These are phyloP conservation scores for Daldinia decipiens DNA, from an alignment of 495 filamentous ascomycete genomes.

Conservation along the genomic window DNA sequence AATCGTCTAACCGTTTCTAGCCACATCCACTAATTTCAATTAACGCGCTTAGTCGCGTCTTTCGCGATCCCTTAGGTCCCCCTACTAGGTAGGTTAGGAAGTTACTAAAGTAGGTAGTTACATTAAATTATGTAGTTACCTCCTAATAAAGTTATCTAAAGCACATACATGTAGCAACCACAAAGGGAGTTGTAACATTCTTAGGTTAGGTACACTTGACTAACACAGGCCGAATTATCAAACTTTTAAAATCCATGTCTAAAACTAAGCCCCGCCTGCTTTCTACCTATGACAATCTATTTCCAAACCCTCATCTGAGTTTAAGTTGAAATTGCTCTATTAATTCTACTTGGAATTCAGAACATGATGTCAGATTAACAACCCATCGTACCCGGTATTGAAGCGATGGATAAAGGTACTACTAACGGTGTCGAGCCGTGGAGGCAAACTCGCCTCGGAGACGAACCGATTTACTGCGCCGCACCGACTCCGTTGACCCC, in stretches of 20 bases:
- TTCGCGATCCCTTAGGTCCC: conserved; percentile 2
- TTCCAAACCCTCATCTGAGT: not conserved
- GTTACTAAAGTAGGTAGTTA: not conserved
- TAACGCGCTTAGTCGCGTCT: conserved; percentile 40
- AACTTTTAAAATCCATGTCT: not conserved
- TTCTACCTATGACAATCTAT: not conserved
- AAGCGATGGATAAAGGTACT: conserved; percentile 29
- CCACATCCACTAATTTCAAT: conserved; percentile 33
- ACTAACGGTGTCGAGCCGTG: conserved; percentile 14
- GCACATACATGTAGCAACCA: not conserved
- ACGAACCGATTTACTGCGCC: conserved; percentile 59
- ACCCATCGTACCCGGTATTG: not conserved
- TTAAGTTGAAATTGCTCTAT: not conserved
- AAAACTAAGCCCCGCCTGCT: not conserved
- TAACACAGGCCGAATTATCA: not conserved
- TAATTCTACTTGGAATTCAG: not conserved
- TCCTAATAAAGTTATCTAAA: not conserved
- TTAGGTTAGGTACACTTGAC: not conserved
- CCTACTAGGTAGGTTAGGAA: not conserved
- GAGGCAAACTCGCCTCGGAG: conserved; percentile 46
- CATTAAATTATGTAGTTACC: not conserved
- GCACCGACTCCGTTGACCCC: conserved; percentile 46
- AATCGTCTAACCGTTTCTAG: not conserved
- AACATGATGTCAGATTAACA: conserved; percentile 17
- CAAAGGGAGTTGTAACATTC: not conserved